These are phyloP conservation scores for Bathelium albidoporum DNA, from an alignment of 495 filamentous ascomycete species.

Conservation along the genomic window DNA sequence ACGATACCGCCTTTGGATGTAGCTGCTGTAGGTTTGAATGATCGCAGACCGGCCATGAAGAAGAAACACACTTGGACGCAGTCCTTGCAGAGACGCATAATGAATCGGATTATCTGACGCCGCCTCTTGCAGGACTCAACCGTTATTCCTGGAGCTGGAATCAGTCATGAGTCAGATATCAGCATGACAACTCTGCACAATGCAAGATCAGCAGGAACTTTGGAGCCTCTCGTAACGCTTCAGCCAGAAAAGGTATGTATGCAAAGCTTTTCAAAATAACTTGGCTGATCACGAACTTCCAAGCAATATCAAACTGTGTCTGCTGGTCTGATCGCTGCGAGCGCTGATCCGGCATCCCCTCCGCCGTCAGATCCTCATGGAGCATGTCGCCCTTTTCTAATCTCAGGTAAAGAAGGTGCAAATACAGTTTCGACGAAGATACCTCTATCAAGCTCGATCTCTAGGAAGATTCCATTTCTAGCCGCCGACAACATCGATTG, in stretches of 20 bases:
- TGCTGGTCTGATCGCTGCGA: not conserved
- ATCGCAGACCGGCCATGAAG: not conserved
- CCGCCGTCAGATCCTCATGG: not conserved
- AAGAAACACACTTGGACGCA: not conserved
- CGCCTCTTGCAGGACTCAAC: not conserved
- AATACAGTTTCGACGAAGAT: not conserved
- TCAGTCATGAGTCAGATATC: not conserved
- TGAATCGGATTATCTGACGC: not conserved
- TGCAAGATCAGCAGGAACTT: not conserved
- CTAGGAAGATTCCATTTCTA: too few relatives aligned
- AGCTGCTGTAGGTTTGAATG: conserved; percentile 1
- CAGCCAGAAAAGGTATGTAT: not conserved
- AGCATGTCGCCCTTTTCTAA: not conserved
- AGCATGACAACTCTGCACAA: not conserved
- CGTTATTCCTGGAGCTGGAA: not conserved
- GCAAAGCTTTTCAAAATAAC: not conserved
- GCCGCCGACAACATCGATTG: too few relatives aligned
- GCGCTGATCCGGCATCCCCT: not conserved
- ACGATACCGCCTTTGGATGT: not conserved
- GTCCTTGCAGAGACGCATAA: not conserved
- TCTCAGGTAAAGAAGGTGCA: not conserved
- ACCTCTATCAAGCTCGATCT: not conserved
- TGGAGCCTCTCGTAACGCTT: not conserved
- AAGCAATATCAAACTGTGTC: not conserved
- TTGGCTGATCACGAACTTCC: not conserved